phyloP scores from a whole-genome alignment of 2,329 filamentous ascomycete species.

The Sclerotinia nivalis region DNA sequence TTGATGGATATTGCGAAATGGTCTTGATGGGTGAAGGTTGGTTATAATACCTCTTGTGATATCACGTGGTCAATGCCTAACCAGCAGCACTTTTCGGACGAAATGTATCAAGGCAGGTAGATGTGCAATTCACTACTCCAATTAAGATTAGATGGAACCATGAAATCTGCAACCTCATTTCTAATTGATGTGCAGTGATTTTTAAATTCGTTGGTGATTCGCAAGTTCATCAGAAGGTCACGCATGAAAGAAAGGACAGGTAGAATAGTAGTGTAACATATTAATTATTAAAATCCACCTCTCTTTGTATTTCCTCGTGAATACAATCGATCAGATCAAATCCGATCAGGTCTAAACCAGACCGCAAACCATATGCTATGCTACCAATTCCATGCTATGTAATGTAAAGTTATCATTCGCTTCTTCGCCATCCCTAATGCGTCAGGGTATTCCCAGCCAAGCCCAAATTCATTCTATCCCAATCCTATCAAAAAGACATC shows the following conservation, averaged over 20 bases:
- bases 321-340: constrained; percentile 3
- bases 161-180: no score
- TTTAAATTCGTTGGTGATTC: no score
- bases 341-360: background rate
- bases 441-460: constrained; percentile 15
- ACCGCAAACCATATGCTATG: constrained; percentile 9
- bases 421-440: background rate
- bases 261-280: constrained; percentile 10
- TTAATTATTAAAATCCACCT: constrained; percentile 23
- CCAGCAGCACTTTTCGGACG: no score
- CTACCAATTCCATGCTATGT: constrained; percentile 20
- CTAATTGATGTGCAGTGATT: no score
- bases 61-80: no score
- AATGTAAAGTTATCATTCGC: constrained; percentile 12
- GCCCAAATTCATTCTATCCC: background rate
- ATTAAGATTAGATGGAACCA: no score
- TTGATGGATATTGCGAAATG: no score
- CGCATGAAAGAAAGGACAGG: background rate
- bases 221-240: background rate
- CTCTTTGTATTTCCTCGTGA: constrained; percentile 8
- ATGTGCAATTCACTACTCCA: no score
- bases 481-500: constrained; percentile 19
- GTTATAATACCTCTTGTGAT: no score
- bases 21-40: no score
- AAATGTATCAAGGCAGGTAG: no score